Percentiles rank a stretch among this genome's conserved stretches.
Conservation (phyloP, 202 grass and related monocot genomes). For the Setaria italica region DNA sequence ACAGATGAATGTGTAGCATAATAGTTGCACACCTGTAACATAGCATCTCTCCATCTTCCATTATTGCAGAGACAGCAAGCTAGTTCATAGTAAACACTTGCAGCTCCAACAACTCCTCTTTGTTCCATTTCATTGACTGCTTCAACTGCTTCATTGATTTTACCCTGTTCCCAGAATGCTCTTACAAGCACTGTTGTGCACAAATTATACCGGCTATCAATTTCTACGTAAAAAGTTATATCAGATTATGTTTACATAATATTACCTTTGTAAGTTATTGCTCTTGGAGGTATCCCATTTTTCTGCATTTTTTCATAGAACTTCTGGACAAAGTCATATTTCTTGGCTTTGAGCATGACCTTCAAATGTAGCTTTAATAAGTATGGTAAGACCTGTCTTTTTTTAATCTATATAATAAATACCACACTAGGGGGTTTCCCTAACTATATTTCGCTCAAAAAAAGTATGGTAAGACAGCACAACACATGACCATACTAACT, state of each 20-base stretch:
- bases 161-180: slow-evolving; percentile 84
- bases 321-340: slow-evolving; percentile 86
- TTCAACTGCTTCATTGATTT: slow-evolving; percentile 80
- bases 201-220: slow-evolving; percentile 16
- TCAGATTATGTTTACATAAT: slow-evolving; percentile 13
- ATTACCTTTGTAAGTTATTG: slow-evolving; percentile 89
- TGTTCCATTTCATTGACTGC: slow-evolving; percentile 87
- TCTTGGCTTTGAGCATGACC: slow-evolving; percentile 95
- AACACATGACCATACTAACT: slow-evolving; percentile 25
- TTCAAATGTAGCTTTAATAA: slow-evolving; percentile 66
- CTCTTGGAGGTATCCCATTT: slow-evolving; percentile 75
- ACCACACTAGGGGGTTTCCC: too few relatives aligned
- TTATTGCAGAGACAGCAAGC: slow-evolving; percentile 89
- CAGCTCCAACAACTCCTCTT: slow-evolving; percentile 83
- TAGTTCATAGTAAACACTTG: slow-evolving; percentile 91
- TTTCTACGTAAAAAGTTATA: slow-evolving; percentile 15
- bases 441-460: too few relatives aligned
- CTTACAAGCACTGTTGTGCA: slow-evolving; percentile 74
- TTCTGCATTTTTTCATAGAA: slow-evolving; percentile 92
- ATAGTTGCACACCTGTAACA: slow-evolving; percentile 66
- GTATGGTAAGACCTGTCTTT: slow-evolving; percentile 24
- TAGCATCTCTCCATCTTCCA: slow-evolving; percentile 90
- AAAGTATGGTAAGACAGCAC: slow-evolving; percentile 32
- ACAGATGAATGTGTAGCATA: neutral
- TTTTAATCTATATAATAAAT: too few relatives aligned